These are phyloP conservation scores for Diaporthe citrichinensis DNA, from an alignment of 2,329 filamentous ascomycete genomes.

Conservation along the genomic window DNA sequence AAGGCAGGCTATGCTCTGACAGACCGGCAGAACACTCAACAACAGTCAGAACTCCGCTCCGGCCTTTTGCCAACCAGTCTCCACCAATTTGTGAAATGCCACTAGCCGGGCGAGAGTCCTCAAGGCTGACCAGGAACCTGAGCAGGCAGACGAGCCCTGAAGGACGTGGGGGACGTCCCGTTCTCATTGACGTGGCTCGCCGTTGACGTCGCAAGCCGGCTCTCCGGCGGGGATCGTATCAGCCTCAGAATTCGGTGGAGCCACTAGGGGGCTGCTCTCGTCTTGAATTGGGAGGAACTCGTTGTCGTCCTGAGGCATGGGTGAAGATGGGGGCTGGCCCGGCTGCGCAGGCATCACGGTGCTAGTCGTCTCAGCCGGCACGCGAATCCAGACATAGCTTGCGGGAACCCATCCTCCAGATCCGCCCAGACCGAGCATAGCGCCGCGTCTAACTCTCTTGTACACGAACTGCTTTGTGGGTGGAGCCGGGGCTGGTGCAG, in stretches of 20 bases:
- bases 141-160: background rate
- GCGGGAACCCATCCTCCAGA: background rate
- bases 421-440: background rate
- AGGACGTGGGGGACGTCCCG: background rate
- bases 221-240: background rate
- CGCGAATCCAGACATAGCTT: background rate
- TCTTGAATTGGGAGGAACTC: background rate
- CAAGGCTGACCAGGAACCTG: background rate
- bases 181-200: background rate
- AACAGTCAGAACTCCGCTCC: background rate
- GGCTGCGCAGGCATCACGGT: background rate
- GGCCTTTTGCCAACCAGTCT: background rate
- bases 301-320: background rate
- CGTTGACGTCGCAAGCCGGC: background rate
- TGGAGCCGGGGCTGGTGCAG: background rate
- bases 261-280: background rate
- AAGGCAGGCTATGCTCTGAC: background rate
- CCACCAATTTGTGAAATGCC: background rate
- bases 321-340: background rate
- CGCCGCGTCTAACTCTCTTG: background rate
- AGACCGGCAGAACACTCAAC: background rate
- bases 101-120: background rate
- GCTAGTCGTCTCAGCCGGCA: background rate
- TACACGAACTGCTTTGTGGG: background rate
- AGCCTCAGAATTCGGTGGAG: background rate